Conservation (phyloP, 305 asterid species). For the Stenogyne calaminthoides region DNA sequence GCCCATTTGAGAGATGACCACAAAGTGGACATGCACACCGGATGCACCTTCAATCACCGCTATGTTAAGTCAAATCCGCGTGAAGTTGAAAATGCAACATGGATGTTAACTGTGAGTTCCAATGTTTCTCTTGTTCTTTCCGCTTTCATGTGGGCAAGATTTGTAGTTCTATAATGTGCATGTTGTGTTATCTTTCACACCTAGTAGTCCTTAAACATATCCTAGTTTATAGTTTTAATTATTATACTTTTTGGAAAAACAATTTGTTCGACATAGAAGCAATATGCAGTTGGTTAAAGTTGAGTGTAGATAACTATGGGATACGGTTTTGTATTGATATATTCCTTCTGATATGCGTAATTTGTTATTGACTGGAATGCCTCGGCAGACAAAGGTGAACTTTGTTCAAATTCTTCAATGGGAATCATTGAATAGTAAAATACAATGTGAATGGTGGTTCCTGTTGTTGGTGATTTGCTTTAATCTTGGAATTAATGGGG, state of each 20-base stretch:
- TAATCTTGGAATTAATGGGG: no score
- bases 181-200: background rate
- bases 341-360: background rate
- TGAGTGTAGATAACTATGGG: background rate
- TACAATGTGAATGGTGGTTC: no score
- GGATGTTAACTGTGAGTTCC: conserved; percentile 67
- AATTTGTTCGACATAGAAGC: background rate
- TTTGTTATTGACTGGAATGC: no score
- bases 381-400: no score
- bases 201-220: background rate
- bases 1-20: conserved; percentile 63
- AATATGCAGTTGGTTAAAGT: background rate
- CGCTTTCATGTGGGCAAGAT: background rate
- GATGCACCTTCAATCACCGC: conserved; percentile 70
- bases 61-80: conserved; percentile 73
- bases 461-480: no score
- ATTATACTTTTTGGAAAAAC: background rate
- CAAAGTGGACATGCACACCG: conserved; percentile 74
- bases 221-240: background rate
- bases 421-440: no score
- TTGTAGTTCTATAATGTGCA: background rate
- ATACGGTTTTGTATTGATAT: background rate
- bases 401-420: no score
- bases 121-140: background rate
- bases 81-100: conserved; percentile 68